These are phyloP conservation scores for Cystobasidium onofrii DNA, from an alignment of 768 basidiomycete species.

Conservation along the genomic window DNA sequence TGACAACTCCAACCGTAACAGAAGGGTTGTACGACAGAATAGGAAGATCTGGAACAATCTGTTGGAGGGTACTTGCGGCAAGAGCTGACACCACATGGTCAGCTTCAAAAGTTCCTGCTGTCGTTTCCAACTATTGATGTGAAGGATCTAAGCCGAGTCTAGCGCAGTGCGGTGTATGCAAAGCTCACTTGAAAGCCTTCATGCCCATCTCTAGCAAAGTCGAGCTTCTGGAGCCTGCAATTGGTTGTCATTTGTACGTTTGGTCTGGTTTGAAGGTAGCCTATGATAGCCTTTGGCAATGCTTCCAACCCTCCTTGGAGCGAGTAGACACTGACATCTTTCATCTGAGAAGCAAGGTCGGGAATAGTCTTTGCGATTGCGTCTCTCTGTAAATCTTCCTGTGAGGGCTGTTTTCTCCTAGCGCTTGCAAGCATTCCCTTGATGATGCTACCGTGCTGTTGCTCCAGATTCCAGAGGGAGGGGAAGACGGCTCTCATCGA, in stretches of 20 bases:
- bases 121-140: not conserved
- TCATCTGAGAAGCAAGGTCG: conserved; percentile 34
- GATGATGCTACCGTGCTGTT: conserved; percentile 63
- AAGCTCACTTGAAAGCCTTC: not conserved
- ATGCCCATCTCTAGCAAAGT: not conserved
- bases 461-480: conserved; percentile 59
- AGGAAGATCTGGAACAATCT: conserved; percentile 54
- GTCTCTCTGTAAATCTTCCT: conserved; percentile 34
- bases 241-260: conserved; percentile 18
- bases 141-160: not conserved
- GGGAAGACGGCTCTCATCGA: conserved; percentile 74
- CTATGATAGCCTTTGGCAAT: conserved; percentile 56
- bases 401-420: conserved; percentile 28
- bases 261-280: conserved; percentile 46
- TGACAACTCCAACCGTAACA: conserved; percentile 78
- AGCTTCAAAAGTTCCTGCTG: conserved; percentile 37
- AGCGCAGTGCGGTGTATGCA: too few species aligned
- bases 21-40: conserved; percentile 62
- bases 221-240: not conserved
- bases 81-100: conserved; percentile 67
- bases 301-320: conserved; percentile 67
- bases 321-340: conserved; percentile 65
- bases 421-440: conserved; percentile 49
- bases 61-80: conserved; percentile 54
- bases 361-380: not conserved